Conservation (phyloP, 345 rosid species). For the Eucalyptus erythrocorys region DNA sequence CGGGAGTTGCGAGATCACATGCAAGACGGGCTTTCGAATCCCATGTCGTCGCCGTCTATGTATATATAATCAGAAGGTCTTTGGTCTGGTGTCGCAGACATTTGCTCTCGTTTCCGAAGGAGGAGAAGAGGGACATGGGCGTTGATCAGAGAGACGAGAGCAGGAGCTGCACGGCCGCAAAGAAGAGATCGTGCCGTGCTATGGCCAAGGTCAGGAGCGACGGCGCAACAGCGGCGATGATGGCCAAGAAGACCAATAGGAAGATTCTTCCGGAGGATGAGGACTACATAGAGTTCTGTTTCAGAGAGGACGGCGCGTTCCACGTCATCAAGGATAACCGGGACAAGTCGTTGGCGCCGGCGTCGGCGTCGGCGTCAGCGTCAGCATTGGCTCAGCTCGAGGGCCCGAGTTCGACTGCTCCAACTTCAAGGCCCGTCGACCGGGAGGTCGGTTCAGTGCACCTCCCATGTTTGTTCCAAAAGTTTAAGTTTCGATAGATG, state of each 20-base stretch:
- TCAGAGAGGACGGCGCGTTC: conserved; percentile 51
- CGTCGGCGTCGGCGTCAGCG: not conserved
- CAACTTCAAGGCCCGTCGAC: not conserved
- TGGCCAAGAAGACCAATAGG: not conserved
- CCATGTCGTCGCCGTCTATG: not conserved
- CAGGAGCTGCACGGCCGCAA: not conserved
- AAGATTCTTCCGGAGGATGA: conserved; percentile 13
- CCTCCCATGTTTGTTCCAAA: not conserved
- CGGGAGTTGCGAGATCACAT: not conserved
- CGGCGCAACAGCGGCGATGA: not conserved
- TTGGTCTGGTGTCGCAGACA: not conserved
- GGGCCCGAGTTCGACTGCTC: not conserved
- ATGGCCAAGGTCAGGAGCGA: not conserved
- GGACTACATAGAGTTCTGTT: conserved; percentile 56
- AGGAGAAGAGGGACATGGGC: not conserved
- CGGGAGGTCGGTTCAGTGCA: not conserved
- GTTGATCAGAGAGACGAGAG: not conserved
- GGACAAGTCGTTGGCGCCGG: not conserved
- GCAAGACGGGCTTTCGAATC: not conserved
- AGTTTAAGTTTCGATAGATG: not conserved
- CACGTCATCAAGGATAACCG: conserved; percentile 36
- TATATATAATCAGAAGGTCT: not conserved
- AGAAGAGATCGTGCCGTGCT: not conserved
- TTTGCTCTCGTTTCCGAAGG: not conserved
- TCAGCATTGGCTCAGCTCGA: not conserved